Base-by-base conservation (phyloP, 495 filamentous ascomycete genomes). In the Penicillium bovifimosum region DNA sequence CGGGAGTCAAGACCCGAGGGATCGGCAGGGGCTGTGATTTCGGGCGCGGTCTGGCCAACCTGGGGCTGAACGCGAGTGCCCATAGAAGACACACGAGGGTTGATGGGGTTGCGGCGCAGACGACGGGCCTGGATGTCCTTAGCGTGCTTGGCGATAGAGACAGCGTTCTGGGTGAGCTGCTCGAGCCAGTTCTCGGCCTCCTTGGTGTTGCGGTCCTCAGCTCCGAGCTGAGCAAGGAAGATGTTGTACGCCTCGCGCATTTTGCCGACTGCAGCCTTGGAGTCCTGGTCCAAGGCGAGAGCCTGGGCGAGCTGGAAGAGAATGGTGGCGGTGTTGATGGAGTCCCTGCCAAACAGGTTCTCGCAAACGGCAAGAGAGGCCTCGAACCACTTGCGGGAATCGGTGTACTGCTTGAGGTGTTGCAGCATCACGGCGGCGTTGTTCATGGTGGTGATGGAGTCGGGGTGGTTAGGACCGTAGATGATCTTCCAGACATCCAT, bases 381-480 rank as follows among this genome's bases (percentile, higher is more conserved):
- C 73, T 97, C 92, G 67, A 99, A 97, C 95, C 95, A 99, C 54
- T 87, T 76, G 48, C 91, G 86, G 11, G 91, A 96, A 68, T 95
- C 90, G 53, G 86, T 81, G 77, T 91, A 99, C 41, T 86, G 82
- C 76, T 95, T 91, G 60, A 96, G 77, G 50, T 87, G 83, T 73
- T 97, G 95, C 41, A 97, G 82, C 95, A 99, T 99, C 26, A 97
- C 93, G 10, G 95, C 95, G 11, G 89, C 91, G 66, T 99, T 99
- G 80, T 97, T 99, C 71, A 97, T 85, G 28, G 95, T 96, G 10
- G 95, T 99, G 72, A 97, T 96, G 13, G 90, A 93, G 70, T 99
- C 95, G 2, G 95, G 95, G 71, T 99, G 95, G 63, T 87, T 86
- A 10, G 83, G 71, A 38, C 95, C 95, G 64, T 96, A 97, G 65